These are phyloP conservation scores for Aureobasidium melanogenum DNA, from an alignment of 2,329 filamentous ascomycete species.

Conservation along the genomic window DNA sequence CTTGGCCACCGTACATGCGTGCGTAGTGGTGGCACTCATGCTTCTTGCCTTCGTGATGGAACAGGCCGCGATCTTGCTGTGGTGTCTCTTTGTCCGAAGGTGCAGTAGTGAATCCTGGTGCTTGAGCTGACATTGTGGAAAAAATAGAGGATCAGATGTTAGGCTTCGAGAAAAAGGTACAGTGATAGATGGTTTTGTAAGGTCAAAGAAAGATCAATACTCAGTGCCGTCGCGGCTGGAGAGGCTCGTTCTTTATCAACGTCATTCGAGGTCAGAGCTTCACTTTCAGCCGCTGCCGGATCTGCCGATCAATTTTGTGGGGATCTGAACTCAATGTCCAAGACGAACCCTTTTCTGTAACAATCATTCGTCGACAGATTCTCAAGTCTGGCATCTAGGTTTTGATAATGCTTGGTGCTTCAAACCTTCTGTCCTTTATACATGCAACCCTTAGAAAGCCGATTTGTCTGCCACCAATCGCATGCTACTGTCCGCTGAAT, in stretches of 20 bases:
- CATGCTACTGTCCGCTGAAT: neutral
- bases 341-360: neutral
- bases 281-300: neutral
- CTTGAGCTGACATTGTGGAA: conserved; percentile 18
- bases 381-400: neutral
- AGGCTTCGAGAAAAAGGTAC: neutral
- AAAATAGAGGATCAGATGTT: neutral
- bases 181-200: neutral
- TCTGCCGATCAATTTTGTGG: neutral
- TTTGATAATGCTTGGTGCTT: neutral
- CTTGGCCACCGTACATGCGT: conserved; percentile 23
- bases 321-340: neutral
- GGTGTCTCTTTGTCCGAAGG: conserved; percentile 22
- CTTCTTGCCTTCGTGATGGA: conserved; percentile 21
- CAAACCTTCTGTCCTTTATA: neutral
- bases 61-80: conserved; percentile 20
- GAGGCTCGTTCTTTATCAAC: neutral
- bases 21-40: conserved; percentile 24
- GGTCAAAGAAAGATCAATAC: neutral
- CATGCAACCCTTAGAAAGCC: neutral
- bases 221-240: neutral
- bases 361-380: neutral
- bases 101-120: conserved; percentile 15
- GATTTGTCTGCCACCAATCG: neutral
- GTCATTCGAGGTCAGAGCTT: conserved; percentile 7